Evolutionary conservation across 179 eudicot species (phyloP).

Genomic region (Silene coronaria): DNA sequence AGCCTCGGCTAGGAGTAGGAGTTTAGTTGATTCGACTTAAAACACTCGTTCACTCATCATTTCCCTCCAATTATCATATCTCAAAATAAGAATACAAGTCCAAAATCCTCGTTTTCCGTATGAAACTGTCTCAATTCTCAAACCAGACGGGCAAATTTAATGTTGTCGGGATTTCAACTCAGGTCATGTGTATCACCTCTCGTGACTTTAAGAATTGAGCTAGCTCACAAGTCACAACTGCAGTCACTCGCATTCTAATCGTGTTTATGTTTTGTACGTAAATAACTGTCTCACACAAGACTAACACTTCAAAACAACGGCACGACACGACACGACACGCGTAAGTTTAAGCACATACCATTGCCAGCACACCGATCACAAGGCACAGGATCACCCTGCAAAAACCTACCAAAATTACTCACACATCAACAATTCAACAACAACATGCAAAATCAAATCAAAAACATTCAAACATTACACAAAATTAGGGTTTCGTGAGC

Average conservation of each 20-base stretch:
- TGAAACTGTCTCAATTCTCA: too few species aligned
- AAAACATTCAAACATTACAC: not conserved
- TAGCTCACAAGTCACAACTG: too few species aligned
- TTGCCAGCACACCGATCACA: slow-evolving; percentile 93
- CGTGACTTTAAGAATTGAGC: too few species aligned
- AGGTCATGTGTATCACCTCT: too few species aligned
- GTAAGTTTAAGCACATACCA: slow-evolving; percentile 37
- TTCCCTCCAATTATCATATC: too few species aligned
- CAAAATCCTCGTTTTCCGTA: too few species aligned
- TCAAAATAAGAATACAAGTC: too few species aligned
- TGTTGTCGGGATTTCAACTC: too few species aligned
- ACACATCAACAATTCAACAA: slow-evolving; percentile 15
- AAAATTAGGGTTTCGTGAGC: not conserved
- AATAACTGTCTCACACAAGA: not conserved
- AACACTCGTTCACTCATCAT: not conserved
- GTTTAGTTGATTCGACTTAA: not conserved
- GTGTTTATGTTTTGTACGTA: too few species aligned
- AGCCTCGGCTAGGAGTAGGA: not conserved
- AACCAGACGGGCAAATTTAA: too few species aligned
- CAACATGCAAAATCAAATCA: not conserved
- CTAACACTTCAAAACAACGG: not conserved
- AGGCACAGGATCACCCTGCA: slow-evolving; percentile 97
- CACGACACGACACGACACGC: not conserved
- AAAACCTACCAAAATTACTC: slow-evolving; percentile 34
- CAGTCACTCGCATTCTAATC: too few species aligned